Evolutionary conservation across 2,329 filamentous ascomycete genomes (phyloP), one percentile per base, ranked within the genome.

Genomic region (Paracoccidioides brasiliensis): DNA sequence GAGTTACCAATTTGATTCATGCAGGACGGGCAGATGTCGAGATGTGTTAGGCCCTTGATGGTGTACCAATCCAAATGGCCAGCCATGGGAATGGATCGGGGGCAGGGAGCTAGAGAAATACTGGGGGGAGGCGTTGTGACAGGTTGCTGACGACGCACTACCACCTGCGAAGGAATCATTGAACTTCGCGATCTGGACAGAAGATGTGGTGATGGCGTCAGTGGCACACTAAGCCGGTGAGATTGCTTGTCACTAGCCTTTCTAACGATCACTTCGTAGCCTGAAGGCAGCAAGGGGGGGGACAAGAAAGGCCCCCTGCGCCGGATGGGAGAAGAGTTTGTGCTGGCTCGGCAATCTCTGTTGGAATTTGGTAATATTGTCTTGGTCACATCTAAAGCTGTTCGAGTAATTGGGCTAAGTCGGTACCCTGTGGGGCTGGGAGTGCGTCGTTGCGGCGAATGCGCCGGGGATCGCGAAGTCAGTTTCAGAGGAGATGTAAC

Each of bases 1-100:
- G 87, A 86, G 30, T 80, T 78, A 61, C 91, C 89, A 7, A 89
- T 80, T 5, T 78, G 77, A 2, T 79, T 76, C 67, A 87, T 89
- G 71, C 91, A 97, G 10, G 80, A 81, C 0, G 88, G 87, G 63
- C 91, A 96, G 48, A 96, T 85, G 59, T 88, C 82, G 62, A 96
- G 86, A 57, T 80, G 80, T 10, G 83, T 79, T 58, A 83, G 80
- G 12, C 82, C 80, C 3, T 81, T 81, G 4, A 96, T 75, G 0
- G 85, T 90, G 58, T 90, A 82, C 88, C 90, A 96, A 64, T 93
- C 88, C 59, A 84, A 76, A 58, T 83, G 78, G 1, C 83, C 83
- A 8, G 79, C 73, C 10, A 81, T 78, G 9, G 81, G 80, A 4
- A 77, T 72, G 42, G 78, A 80, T 58, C 88, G 79, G 5, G 84